Conservation (phyloP, 768 basidiomycete species). For the Mycena leptocephala region DNA sequence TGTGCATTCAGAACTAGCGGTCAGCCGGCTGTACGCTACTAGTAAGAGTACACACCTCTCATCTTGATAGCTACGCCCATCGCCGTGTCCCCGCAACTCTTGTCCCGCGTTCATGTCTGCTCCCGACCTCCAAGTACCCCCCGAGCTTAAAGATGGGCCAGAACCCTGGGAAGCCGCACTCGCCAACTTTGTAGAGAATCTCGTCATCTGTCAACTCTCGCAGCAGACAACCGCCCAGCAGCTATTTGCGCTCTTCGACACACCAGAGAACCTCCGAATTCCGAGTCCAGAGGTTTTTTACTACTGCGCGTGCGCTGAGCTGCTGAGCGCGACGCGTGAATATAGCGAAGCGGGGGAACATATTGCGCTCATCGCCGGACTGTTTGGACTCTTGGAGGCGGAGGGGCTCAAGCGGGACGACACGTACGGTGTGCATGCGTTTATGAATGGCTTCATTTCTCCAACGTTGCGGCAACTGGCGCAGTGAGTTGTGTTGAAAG, state of each 20-base stretch:
- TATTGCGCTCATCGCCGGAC: slow-evolving; percentile 13
- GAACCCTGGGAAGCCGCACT: neutral
- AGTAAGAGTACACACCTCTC: neutral
- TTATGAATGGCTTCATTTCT: neutral
- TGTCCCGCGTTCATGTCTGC: neutral
- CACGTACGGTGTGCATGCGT: neutral
- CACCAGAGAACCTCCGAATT: neutral
- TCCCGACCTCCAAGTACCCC: neutral
- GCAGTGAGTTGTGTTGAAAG: neutral
- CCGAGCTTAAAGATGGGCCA: neutral
- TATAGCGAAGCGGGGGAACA: slow-evolving; percentile 6
- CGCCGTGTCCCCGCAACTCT: neutral
- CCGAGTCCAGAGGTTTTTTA: neutral
- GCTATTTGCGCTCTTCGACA: slow-evolving; percentile 16
- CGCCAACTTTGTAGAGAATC: neutral
- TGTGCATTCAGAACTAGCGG: neutral
- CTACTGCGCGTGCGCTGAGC: neutral
- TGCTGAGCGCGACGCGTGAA: slow-evolving; percentile 4
- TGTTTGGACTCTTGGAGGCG: slow-evolving; percentile 9
- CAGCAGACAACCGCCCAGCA: slow-evolving; percentile 1
- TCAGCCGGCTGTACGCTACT: neutral
- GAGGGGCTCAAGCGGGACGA: slow-evolving; percentile 19
- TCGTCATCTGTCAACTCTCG: neutral
- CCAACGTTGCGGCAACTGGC: neutral
- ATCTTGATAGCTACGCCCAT: neutral